Percentiles rank a stretch among this genome's conserved stretches.
These are phyloP conservation scores for Fusarium dimerum DNA, from an alignment of 2,329 filamentous ascomycete species.

Conservation along the genomic window DNA sequence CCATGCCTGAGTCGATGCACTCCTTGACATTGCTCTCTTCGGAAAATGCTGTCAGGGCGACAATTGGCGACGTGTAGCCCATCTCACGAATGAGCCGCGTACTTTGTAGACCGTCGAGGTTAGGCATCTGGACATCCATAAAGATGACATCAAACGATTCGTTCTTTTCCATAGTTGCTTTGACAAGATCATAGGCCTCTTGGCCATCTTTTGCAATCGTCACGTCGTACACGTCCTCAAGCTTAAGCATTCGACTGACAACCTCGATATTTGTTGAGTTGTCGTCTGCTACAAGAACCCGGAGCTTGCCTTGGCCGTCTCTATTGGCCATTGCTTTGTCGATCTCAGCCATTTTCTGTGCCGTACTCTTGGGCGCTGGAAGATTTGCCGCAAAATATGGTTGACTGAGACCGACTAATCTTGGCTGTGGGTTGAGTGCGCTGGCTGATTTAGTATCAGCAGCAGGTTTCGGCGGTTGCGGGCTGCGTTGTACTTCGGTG, in stretches of 20 bases:
- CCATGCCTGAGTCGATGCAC: constrained; percentile 87
- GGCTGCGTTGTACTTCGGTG: constrained; percentile 37
- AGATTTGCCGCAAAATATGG: constrained; percentile 69
- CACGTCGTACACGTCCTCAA: constrained; percentile 82
- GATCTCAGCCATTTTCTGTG: constrained; percentile 65
- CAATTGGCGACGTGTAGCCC: constrained; percentile 85
- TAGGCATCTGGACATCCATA: constrained; percentile 97
- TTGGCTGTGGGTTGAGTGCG: constrained; percentile 68
- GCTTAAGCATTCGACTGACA: constrained; percentile 65
- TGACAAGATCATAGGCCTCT: constrained; percentile 85
- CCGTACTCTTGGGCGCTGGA: constrained; percentile 39
- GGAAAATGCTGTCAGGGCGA: constrained; percentile 86
- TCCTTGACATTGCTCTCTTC: constrained; percentile 88
- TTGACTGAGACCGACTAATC: constrained; percentile 78
- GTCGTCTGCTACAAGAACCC: constrained; percentile 81
- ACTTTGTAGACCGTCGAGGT: constrained; percentile 84
- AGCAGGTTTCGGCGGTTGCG: constrained; percentile 26
- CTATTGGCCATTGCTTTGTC: constrained; percentile 65
- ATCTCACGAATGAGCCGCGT: constrained; percentile 82
- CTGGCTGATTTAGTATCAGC: constrained; percentile 33
- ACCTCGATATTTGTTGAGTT: constrained; percentile 61
- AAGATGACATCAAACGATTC: constrained; percentile 84
- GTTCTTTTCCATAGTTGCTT: constrained; percentile 74
- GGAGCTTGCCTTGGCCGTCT: constrained; percentile 62
- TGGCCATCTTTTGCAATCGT: constrained; percentile 85